A percentile compares a stretch with the other conserved stretches of the same genome.
These are phyloP conservation scores for Syzygium jambos DNA, from an alignment of 345 rosid species.

Conservation along the genomic window DNA sequence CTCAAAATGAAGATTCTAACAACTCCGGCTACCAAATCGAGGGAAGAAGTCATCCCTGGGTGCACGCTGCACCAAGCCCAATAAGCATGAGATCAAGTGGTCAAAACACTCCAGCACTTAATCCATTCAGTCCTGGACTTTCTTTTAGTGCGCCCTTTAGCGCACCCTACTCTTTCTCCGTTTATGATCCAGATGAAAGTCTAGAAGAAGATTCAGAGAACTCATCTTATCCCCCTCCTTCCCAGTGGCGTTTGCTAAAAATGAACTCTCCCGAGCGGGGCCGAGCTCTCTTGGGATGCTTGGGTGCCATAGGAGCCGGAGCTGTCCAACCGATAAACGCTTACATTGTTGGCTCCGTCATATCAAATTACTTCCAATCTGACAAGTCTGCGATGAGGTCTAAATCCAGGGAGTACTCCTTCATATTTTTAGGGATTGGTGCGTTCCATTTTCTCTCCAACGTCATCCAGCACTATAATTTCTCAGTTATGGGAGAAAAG, in stretches of 20 bases:
- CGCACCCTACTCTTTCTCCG: conserved; percentile 42
- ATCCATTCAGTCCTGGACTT: conserved; percentile 52
- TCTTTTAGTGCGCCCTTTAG: conserved; percentile 49
- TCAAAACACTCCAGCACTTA: conserved; percentile 25
- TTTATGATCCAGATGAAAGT: conserved; percentile 35
- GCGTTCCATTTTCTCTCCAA: conserved; percentile 40
- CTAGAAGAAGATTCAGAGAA: conserved; percentile 10
- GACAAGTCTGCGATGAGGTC: conserved; percentile 33
- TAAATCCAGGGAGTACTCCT: conserved; percentile 31
- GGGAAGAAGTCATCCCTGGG: conserved; percentile 7
- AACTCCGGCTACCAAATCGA: conserved; percentile 10
- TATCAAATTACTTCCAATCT: conserved; percentile 36
- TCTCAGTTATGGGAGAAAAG: conserved; percentile 58
- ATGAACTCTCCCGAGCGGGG: conserved; percentile 49
- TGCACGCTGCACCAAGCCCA: conserved; percentile 31
- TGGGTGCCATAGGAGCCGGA: conserved; percentile 57
- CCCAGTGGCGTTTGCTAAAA: conserved; percentile 51
- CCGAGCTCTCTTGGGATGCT: conserved; percentile 37
- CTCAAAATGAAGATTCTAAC: conserved; percentile 13
- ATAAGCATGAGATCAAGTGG: conserved; percentile 30
- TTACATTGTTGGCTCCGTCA: conserved; percentile 50
- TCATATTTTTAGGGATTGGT: conserved; percentile 40
- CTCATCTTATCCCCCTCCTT: conserved; percentile 31
- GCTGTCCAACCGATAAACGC: conserved; percentile 67
- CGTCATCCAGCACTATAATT: conserved; percentile 53